Conservation (phyloP, 306 rosid species). For the Parietaria judaica region DNA sequence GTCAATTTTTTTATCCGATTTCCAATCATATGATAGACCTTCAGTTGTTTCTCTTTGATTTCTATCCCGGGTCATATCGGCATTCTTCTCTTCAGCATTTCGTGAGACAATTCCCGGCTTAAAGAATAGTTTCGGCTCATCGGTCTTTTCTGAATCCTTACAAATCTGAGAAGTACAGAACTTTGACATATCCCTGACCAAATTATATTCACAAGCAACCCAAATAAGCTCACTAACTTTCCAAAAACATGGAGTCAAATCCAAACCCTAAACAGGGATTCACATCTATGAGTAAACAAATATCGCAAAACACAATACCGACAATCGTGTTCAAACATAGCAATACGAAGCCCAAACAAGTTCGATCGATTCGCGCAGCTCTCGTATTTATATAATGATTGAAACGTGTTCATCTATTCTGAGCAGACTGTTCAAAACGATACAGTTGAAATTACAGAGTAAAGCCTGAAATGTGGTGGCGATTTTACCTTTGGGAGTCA, state of each 20-base stretch:
- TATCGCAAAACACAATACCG: too few species aligned
- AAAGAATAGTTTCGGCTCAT: slow-evolving; percentile 20
- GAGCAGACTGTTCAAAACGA: neutral
- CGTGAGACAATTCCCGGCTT: slow-evolving; percentile 28
- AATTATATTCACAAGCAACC: too few species aligned
- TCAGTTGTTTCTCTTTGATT: too few species aligned
- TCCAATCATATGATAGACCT: slow-evolving; percentile 11
- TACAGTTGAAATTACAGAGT: slow-evolving; percentile 1
- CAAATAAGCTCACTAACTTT: too few species aligned
- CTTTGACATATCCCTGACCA: slow-evolving; percentile 34
- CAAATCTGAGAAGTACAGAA: slow-evolving; percentile 19
- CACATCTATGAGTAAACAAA: too few species aligned
- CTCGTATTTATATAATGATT: too few species aligned
- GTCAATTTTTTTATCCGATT: slow-evolving; percentile 22
- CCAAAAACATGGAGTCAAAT: too few species aligned
- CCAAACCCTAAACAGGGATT: too few species aligned
- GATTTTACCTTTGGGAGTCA: slow-evolving; percentile 35
- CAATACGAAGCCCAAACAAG: too few species aligned
- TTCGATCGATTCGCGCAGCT: too few species aligned
- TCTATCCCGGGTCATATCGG: too few species aligned
- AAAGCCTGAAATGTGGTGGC: slow-evolving; percentile 14
- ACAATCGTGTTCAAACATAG: too few species aligned
- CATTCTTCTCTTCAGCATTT: slow-evolving; percentile 3
- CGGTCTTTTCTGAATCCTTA: slow-evolving; percentile 17
- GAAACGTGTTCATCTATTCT: neutral